phyloP scores from a whole-genome alignment of 2,329 filamentous ascomycete species.

The Huntiella savannae region DNA sequence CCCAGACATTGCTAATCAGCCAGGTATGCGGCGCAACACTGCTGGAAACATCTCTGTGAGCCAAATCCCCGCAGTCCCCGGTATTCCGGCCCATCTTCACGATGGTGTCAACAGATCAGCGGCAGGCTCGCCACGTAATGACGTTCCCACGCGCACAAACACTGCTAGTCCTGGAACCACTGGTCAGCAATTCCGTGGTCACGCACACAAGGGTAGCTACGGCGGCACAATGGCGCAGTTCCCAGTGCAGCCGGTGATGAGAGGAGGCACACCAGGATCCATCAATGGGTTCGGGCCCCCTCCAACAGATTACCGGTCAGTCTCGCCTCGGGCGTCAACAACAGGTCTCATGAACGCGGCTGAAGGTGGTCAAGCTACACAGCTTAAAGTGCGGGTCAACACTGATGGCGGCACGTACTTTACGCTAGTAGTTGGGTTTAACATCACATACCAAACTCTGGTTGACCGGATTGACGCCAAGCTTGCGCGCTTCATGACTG shows the following conservation, averaged over 20 bases:
- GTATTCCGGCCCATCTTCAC: constrained; percentile 53
- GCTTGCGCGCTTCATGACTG: constrained; percentile 65
- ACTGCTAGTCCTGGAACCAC: constrained; percentile 54
- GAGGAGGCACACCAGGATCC: constrained; percentile 27
- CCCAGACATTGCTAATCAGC: constrained; percentile 63
- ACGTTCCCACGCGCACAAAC: constrained; percentile 46
- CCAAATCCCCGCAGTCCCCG: constrained; percentile 51
- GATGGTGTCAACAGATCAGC: constrained; percentile 59
- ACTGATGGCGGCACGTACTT: constrained; percentile 73
- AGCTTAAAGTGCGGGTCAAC: constrained; percentile 90
- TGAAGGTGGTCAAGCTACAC: constrained; percentile 42
- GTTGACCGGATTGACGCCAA: constrained; percentile 95
- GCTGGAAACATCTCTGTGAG: constrained; percentile 31
- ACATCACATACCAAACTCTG: constrained; percentile 82
- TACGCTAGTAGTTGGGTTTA: constrained; percentile 87
- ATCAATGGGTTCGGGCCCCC: constrained; percentile 15
- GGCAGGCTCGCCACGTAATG: constrained; percentile 56
- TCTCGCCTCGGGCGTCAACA: constrained; percentile 24
- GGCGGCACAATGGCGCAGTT: constrained; percentile 36
- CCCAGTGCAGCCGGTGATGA: constrained; percentile 33
- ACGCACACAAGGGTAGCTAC: constrained; percentile 28
- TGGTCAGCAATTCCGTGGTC: constrained; percentile 32
- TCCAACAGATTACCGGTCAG: constrained; percentile 23
- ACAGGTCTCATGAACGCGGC: constrained; percentile 19
- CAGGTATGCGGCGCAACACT: constrained; percentile 33